Evolutionary conservation across 768 basidiomycete species (phyloP).

Genomic region (Mycena capillaripes): DNA sequence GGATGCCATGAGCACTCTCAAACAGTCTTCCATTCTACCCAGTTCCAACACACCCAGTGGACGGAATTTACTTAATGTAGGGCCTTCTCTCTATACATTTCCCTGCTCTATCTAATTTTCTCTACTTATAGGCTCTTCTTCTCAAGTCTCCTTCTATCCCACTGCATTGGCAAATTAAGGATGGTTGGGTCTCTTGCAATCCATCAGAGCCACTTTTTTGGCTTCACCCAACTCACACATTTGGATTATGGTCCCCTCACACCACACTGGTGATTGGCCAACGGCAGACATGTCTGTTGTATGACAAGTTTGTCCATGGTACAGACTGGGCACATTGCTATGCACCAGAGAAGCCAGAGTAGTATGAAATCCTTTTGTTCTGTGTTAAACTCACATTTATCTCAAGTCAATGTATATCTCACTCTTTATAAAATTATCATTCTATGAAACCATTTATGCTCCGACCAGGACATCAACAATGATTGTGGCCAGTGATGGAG

Average conservation of each 20-base stretch:
- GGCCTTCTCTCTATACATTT: background rate
- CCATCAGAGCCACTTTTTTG: background rate
- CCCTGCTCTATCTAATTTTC: background rate
- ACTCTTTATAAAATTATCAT: background rate
- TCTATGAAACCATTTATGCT: no score
- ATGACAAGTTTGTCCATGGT: constrained; percentile 2
- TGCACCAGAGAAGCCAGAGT: background rate
- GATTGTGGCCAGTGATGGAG: no score
- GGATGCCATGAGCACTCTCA: background rate
- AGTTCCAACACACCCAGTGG: background rate
- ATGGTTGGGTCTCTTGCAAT: background rate
- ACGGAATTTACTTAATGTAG: background rate
- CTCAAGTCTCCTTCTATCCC: background rate
- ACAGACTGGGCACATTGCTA: background rate
- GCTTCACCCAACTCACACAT: background rate
- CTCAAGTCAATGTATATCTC: background rate
- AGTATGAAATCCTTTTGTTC: background rate
- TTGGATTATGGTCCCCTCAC: background rate
- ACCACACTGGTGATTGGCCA: background rate
- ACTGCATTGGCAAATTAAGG: background rate
- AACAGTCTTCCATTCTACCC: background rate
- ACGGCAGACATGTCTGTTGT: background rate
- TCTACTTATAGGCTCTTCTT: background rate
- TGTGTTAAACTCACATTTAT: background rate
- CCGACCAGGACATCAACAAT: no score